phyloP scores from a whole-genome alignment of 2,329 filamentous ascomycete species.

The Monilinia aucupariae region DNA sequence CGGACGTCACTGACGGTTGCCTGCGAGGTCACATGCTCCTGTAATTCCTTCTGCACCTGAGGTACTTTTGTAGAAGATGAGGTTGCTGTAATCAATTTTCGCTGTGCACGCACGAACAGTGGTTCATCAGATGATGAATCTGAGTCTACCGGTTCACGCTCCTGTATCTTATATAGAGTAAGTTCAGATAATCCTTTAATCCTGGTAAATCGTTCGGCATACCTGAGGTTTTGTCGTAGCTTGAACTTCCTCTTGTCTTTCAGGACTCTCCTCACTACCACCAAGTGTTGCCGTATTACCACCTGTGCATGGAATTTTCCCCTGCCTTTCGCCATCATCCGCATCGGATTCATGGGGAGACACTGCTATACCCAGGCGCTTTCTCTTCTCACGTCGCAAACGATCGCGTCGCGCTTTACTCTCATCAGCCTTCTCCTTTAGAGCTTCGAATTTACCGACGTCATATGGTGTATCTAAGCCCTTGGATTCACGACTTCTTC shows the following conservation, averaged over 20 bases:
- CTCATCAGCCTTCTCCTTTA: slow-evolving; percentile 9
- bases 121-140: slow-evolving; percentile 13
- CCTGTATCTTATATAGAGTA: background rate
- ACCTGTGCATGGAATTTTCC: background rate
- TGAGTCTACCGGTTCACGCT: background rate
- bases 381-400: slow-evolving; percentile 25
- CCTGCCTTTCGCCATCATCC: slow-evolving; percentile 22
- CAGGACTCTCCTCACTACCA: background rate
- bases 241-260: background rate
- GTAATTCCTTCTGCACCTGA: background rate
- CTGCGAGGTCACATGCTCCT: background rate
- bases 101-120: background rate
- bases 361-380: slow-evolving; percentile 17
- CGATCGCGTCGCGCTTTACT: slow-evolving; percentile 23
- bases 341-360: slow-evolving; percentile 17
- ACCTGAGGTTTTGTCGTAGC: slow-evolving; percentile 2
- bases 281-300: no score
- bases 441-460: slow-evolving; percentile 21
- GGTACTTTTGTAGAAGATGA: background rate
- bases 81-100: background rate
- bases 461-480: slow-evolving; percentile 26
- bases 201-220: background rate
- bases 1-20: background rate
- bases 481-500: slow-evolving; percentile 22
- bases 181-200: background rate